phyloP scores from a whole-genome alignment of 1,139 yeast genomes.

The Geotrichum europaeum region DNA sequence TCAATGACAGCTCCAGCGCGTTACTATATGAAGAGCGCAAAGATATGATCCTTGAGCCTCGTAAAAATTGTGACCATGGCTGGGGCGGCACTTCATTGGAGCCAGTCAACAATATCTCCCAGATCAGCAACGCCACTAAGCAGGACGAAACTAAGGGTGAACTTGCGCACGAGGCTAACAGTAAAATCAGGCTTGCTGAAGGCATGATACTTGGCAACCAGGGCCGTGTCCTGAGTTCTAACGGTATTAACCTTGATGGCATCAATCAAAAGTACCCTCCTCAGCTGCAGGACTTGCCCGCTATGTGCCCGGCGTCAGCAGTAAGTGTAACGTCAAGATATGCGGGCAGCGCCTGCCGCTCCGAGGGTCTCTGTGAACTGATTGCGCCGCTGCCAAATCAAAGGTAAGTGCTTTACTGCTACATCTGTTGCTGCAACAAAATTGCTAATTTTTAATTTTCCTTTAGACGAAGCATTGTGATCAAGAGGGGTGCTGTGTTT shows the following conservation, averaged over 20 bases:
- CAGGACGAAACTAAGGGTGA: not conserved
- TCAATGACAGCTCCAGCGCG: not conserved
- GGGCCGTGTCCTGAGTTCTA: not conserved
- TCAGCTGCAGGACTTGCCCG: not conserved
- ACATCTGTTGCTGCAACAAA: not conserved
- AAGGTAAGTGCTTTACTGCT: slow-evolving; percentile 43
- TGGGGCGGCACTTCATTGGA: not conserved
- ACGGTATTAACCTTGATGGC: not conserved
- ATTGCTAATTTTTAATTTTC: not conserved
- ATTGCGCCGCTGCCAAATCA: slow-evolving; percentile 81
- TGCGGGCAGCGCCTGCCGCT: not conserved
- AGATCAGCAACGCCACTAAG: not conserved
- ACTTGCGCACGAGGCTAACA: not conserved
- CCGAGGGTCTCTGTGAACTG: slow-evolving; percentile 5
- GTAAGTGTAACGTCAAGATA: not conserved
- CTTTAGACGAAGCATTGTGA: slow-evolving; percentile 62
- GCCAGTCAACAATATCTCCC: not conserved
- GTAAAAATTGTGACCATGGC: not conserved
- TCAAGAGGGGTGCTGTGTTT: slow-evolving; percentile 75
- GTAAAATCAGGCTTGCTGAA: not conserved
- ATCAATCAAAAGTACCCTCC: not conserved
- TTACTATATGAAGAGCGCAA: not conserved
- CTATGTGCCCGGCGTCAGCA: slow-evolving; percentile 4
- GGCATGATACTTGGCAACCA: not conserved
- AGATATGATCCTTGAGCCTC: not conserved